These are phyloP conservation scores for Trichophyton benhamiae DNA, from an alignment of 2,329 filamentous ascomycete genomes.

Conservation along the genomic window DNA sequence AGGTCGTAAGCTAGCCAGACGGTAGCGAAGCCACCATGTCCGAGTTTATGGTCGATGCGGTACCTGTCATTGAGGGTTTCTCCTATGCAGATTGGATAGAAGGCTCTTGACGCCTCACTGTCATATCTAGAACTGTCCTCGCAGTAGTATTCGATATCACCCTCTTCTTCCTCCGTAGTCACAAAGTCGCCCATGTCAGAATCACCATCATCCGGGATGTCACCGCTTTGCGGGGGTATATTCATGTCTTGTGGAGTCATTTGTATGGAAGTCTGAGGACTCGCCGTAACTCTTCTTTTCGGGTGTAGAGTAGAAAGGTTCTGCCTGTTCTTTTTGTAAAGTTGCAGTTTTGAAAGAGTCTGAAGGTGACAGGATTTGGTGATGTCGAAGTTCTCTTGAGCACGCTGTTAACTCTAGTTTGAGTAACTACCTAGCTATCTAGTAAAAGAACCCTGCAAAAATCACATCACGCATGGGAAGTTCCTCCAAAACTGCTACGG, in stretches of 20 bases:
- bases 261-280: background rate
- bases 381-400: background rate
- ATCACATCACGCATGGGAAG: background rate
- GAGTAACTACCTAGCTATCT: background rate
- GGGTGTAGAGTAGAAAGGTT: no score
- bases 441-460: background rate
- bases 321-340: no score
- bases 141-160: background rate
- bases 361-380: background rate
- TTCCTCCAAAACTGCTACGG: background rate
- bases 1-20: constrained; percentile 10
- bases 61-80: constrained; percentile 8
- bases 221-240: background rate
- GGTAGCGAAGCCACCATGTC: constrained; percentile 8
- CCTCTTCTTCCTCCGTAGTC: background rate
- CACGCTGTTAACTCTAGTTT: background rate
- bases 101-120: background rate
- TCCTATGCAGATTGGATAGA: constrained; percentile 8
- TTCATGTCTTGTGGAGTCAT: background rate
- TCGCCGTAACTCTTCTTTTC: background rate
- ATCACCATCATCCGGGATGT: background rate
- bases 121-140: background rate
- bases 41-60: constrained; percentile 9
- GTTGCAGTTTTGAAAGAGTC: no score
- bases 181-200: background rate